A percentile compares a stretch with the other conserved stretches of the same genome.
Conservation (phyloP, 2,329 filamentous ascomycete species). For the Paracoccidioides lutzii region DNA sequence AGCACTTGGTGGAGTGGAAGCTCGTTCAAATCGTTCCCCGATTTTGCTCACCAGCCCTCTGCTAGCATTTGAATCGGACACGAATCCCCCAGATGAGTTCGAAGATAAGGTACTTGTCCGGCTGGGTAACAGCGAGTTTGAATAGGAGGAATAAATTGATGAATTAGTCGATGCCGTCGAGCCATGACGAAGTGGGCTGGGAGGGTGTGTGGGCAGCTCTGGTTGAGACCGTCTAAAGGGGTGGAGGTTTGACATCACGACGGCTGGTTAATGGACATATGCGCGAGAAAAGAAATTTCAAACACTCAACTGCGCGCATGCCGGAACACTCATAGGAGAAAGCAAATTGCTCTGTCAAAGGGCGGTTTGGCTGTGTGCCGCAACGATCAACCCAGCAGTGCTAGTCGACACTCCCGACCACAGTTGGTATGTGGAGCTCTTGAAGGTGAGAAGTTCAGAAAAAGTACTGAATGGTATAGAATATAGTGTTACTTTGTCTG, state of each 20-base stretch:
- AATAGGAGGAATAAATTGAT: slow-evolving; percentile 38
- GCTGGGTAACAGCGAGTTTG: slow-evolving; percentile 39
- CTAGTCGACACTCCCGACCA: no score
- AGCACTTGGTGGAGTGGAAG: slow-evolving; percentile 29
- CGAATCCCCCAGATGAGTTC: slow-evolving; percentile 43
- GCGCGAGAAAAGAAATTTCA: slow-evolving; percentile 16
- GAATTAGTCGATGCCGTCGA: slow-evolving; percentile 45
- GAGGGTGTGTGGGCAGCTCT: slow-evolving; percentile 28
- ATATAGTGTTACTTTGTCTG: background rate
- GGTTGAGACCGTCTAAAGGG: slow-evolving; percentile 27
- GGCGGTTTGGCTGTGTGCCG: background rate
- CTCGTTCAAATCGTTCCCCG: slow-evolving; percentile 12
- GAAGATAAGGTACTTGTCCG: slow-evolving; percentile 61
- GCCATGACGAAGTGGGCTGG: slow-evolving; percentile 40
- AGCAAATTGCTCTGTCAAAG: background rate
- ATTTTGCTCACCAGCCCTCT: slow-evolving; percentile 19
- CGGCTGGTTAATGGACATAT: slow-evolving; percentile 19
- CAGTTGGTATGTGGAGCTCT: no score
- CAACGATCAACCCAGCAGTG: background rate
- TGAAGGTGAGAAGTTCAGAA: background rate
- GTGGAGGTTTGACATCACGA: slow-evolving; percentile 29
- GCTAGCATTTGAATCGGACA: slow-evolving; percentile 34
- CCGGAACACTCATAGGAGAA: slow-evolving; percentile 17
- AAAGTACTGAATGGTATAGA: background rate
- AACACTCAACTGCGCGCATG: slow-evolving; percentile 27